A percentile compares a stretch with the other conserved stretches of the same genome.
phyloP scores from a whole-genome alignment of 2,329 filamentous ascomycete genomes.

The Aspergillus pseudonomiae region DNA sequence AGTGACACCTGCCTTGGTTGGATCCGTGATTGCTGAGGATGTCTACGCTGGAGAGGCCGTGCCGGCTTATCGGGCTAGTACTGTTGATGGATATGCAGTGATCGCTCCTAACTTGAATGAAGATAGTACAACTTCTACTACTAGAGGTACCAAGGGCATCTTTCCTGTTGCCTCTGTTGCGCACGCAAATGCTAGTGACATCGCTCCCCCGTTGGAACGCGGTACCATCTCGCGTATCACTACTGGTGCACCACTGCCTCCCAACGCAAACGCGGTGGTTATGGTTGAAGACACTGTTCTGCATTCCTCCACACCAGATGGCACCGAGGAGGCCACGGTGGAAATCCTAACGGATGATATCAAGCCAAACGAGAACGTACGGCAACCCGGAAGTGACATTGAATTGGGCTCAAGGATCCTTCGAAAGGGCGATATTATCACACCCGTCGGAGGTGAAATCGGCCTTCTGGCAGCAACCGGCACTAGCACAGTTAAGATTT shows the following conservation, averaged over 20 bases:
- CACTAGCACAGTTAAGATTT: slow-evolving; percentile 69
- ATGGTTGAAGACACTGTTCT: slow-evolving; percentile 96
- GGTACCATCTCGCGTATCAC: slow-evolving; percentile 89
- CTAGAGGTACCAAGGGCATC: slow-evolving; percentile 63
- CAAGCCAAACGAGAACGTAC: slow-evolving; percentile 79
- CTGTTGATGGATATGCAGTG: slow-evolving; percentile 94
- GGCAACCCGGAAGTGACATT: slow-evolving; percentile 89
- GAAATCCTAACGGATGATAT: slow-evolving; percentile 81
- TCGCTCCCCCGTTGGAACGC: slow-evolving; percentile 61
- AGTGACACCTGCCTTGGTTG: slow-evolving; percentile 69
- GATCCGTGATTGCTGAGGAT: slow-evolving; percentile 79
- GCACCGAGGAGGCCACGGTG: slow-evolving; percentile 80
- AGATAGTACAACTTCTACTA: slow-evolving; percentile 50
- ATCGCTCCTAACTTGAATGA: slow-evolving; percentile 57
- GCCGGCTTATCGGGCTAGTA: slow-evolving; percentile 91
- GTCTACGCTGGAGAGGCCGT: slow-evolving; percentile 80
- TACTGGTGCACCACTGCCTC: slow-evolving; percentile 87
- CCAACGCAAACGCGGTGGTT: slow-evolving; percentile 85
- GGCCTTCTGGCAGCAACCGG: slow-evolving; percentile 87
- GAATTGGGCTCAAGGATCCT: slow-evolving; percentile 70
- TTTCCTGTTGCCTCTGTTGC: slow-evolving; percentile 88
- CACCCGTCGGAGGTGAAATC: slow-evolving; percentile 84
- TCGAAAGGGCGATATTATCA: slow-evolving; percentile 75
- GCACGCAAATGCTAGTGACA: slow-evolving; percentile 76
- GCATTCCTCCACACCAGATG: slow-evolving; percentile 74